Evolutionary conservation across 768 basidiomycete genomes (phyloP).

Genomic region (Boletus rubescentipes): DNA sequence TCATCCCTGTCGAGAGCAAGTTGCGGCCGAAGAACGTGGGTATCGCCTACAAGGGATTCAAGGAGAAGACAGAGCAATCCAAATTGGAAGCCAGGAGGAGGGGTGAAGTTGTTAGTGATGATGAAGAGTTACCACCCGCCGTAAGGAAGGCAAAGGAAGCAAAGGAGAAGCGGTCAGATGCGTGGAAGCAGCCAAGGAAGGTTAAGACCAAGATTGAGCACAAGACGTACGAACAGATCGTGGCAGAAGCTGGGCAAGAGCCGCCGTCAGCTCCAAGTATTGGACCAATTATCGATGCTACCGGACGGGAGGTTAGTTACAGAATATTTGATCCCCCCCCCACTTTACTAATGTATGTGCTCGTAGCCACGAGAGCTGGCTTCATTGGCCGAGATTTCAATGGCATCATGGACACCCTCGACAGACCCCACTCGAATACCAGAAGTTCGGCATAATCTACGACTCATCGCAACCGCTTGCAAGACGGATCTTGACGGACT

Average conservation of each 20-base stretch:
- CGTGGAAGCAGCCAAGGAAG: slow-evolving; percentile 86
- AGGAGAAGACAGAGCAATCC: slow-evolving; percentile 83
- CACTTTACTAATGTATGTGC: slow-evolving; percentile 9
- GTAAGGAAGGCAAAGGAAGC: slow-evolving; percentile 46
- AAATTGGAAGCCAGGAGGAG: slow-evolving; percentile 75
- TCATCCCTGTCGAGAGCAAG: slow-evolving; percentile 85
- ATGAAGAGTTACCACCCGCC: slow-evolving; percentile 43
- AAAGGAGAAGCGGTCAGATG: slow-evolving; percentile 66
- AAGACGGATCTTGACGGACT: slow-evolving; percentile 85
- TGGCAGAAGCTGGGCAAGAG: slow-evolving; percentile 81
- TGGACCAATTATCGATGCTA: slow-evolving; percentile 92
- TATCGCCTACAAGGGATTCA: slow-evolving; percentile 84
- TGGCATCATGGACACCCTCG: slow-evolving; percentile 82
- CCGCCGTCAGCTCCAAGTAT: slow-evolving; percentile 50
- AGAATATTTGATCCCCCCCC: background rate
- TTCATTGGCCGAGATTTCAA: slow-evolving; percentile 75
- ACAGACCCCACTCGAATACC: slow-evolving; percentile 88
- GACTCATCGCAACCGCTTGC: slow-evolving; percentile 80
- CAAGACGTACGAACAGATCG: slow-evolving; percentile 95
- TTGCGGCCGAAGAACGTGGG: slow-evolving; percentile 83
- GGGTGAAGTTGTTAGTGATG: slow-evolving; percentile 74
- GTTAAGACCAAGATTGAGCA: slow-evolving; percentile 84
- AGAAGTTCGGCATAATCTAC: slow-evolving; percentile 94
- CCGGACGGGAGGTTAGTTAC: slow-evolving; percentile 79
- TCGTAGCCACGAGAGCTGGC: slow-evolving; percentile 80